These are phyloP conservation scores for Penstemon newberryi DNA, from an alignment of 257 asterid species.

Conservation along the genomic window DNA sequence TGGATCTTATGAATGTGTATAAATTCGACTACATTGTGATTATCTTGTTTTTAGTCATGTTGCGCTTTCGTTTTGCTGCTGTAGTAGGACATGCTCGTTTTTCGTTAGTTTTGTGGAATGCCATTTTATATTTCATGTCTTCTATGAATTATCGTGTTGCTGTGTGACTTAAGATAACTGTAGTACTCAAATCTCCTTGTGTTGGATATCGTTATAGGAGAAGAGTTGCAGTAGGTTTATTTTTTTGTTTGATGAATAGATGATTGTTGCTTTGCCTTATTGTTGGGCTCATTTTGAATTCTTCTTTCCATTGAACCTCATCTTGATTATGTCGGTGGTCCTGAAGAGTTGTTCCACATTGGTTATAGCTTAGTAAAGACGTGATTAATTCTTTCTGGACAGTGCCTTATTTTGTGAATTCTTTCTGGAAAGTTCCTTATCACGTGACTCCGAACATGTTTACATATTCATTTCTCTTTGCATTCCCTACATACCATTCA, in stretches of 20 bases:
- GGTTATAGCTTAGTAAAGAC: background rate
- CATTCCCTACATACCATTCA: too few species aligned
- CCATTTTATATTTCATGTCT: background rate
- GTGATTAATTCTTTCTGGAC: background rate
- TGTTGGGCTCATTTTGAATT: background rate
- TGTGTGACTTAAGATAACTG: background rate
- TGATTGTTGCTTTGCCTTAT: background rate
- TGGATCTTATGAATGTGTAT: slow-evolving; percentile 26
- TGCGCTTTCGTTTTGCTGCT: background rate
- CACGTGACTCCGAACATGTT: background rate
- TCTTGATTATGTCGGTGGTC: background rate
- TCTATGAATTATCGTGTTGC: background rate
- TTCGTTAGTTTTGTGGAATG: background rate
- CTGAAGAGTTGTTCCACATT: background rate
- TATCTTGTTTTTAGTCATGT: slow-evolving; percentile 7
- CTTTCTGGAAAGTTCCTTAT: background rate
- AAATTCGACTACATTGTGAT: slow-evolving; percentile 14
- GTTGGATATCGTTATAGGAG: background rate
- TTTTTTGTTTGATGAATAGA: too few species aligned
- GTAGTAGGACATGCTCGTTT: background rate
- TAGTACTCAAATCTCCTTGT: background rate
- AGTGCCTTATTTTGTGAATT: background rate
- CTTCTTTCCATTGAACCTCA: background rate
- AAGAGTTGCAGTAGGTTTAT: background rate
- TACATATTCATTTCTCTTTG: background rate